A percentile compares a stretch with the other conserved stretches of the same genome.
These are phyloP conservation scores for Periconia sp. DNA, from an alignment of 2,329 filamentous ascomycete species.

Conservation along the genomic window DNA sequence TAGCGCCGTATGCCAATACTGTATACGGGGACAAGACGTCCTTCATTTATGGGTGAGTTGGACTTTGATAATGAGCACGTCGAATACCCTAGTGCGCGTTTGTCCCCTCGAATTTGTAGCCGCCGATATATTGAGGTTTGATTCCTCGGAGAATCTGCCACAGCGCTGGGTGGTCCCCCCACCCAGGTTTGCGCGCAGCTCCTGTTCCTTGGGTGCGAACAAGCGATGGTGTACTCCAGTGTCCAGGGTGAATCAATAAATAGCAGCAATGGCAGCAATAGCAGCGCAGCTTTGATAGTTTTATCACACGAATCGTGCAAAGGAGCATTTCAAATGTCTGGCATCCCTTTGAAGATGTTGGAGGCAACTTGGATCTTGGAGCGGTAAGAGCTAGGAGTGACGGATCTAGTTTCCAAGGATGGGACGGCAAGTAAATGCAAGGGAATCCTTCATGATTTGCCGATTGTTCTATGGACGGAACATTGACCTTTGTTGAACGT, in stretches of 20 bases:
- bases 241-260: not conserved
- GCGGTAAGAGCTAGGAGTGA: not conserved
- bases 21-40: not conserved
- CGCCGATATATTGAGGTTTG: conserved; percentile 1
- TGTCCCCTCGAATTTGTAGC: not conserved
- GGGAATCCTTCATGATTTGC: not conserved
- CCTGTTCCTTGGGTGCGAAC: not conserved
- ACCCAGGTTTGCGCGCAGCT: not conserved
- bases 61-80: conserved; percentile 3
- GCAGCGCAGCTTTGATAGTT: not conserved
- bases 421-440: not conserved
- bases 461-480: not conserved
- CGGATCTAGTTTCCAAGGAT: not conserved
- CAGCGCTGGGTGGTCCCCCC: not conserved
- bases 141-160: not conserved
- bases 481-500: not conserved
- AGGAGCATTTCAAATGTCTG: not conserved
- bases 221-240: not conserved
- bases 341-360: not conserved
- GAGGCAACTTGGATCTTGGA: not conserved
- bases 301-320: not conserved
- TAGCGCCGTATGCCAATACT: not conserved
- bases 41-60: conserved; percentile 3
- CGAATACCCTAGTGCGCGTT: not conserved
- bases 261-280: too few relatives aligned